Evolutionary conservation across 1,284 basidiomycete genomes (phyloP).

Genomic region (Ganoderma resinaceum): DNA sequence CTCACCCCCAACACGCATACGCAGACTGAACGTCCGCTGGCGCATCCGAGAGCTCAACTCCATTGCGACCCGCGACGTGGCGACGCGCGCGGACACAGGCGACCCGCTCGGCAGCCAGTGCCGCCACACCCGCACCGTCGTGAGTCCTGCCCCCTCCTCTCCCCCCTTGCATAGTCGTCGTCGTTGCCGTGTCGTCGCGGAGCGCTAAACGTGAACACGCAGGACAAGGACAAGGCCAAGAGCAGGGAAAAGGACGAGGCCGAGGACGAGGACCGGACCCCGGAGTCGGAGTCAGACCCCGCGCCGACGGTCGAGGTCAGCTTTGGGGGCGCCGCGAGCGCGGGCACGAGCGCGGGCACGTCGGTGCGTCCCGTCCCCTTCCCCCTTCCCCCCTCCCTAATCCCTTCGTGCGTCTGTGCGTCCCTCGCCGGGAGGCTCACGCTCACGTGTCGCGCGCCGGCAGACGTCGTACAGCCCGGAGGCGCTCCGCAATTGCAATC

Average conservation of each 20-base stretch:
- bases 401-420: too few relatives aligned
- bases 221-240: neutral
- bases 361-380: neutral
- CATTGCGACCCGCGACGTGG: neutral
- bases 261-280: too few relatives aligned
- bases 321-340: neutral
- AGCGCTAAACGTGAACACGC: neutral
- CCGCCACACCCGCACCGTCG: neutral
- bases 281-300: too few relatives aligned
- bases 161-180: too few relatives aligned
- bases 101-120: neutral
- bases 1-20: neutral
- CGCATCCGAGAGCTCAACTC: neutral
- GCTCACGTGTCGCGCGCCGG: too few relatives aligned
- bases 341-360: neutral
- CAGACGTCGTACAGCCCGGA: neutral
- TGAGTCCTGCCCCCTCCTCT: neutral
- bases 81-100: neutral
- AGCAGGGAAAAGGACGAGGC: neutral
- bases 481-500: too few relatives aligned
- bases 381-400: too few relatives aligned
- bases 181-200: neutral
- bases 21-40: neutral
- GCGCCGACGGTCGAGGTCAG: neutral
- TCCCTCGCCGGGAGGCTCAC: neutral